Evolutionary conservation across 2,329 filamentous ascomycete species (phyloP).

Genomic region (Xylariaceae sp.): DNA sequence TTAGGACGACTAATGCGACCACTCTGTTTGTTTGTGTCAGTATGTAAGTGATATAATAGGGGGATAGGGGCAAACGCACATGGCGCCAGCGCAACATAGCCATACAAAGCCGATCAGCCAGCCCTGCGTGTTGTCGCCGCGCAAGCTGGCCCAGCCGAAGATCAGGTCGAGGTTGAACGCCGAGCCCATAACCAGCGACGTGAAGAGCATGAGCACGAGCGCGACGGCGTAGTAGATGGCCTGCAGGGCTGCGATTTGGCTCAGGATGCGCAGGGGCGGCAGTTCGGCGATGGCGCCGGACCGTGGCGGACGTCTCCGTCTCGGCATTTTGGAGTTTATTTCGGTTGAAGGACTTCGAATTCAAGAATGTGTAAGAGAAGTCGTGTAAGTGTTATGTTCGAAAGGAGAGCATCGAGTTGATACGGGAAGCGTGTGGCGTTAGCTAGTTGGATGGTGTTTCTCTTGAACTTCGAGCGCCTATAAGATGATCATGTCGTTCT

Average conservation of each 20-base stretch:
- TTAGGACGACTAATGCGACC: slow-evolving; percentile 74
- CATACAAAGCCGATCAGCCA: slow-evolving; percentile 56
- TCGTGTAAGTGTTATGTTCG: background rate
- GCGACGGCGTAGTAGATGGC: slow-evolving; percentile 50
- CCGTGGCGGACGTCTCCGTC: slow-evolving; percentile 53
- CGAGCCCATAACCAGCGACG: slow-evolving; percentile 52
- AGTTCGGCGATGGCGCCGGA: slow-evolving; percentile 56
- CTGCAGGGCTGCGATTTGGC: slow-evolving; percentile 55
- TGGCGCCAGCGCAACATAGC: slow-evolving; percentile 48
- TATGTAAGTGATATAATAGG: background rate
- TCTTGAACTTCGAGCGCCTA: slow-evolving; percentile 8
- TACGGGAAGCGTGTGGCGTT: slow-evolving; percentile 4
- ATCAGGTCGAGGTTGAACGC: slow-evolving; percentile 50
- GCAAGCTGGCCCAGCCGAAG: slow-evolving; percentile 53
- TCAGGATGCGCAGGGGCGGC: slow-evolving; percentile 54
- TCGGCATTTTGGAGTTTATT: slow-evolving; percentile 37
- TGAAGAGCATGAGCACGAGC: slow-evolving; percentile 52
- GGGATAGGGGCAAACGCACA: slow-evolving; percentile 36
- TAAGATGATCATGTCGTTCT: slow-evolving; percentile 23
- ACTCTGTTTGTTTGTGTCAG: slow-evolving; percentile 48
- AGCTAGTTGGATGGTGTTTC: background rate
- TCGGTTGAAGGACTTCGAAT: slow-evolving; percentile 6
- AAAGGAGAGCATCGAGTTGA: slow-evolving; percentile 2
- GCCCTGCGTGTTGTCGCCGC: slow-evolving; percentile 57
- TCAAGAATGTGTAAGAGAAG: too few relatives aligned